Evolutionary conservation across 257 asterid species (phyloP).

Genomic region (Hygrophila difformis): DNA sequence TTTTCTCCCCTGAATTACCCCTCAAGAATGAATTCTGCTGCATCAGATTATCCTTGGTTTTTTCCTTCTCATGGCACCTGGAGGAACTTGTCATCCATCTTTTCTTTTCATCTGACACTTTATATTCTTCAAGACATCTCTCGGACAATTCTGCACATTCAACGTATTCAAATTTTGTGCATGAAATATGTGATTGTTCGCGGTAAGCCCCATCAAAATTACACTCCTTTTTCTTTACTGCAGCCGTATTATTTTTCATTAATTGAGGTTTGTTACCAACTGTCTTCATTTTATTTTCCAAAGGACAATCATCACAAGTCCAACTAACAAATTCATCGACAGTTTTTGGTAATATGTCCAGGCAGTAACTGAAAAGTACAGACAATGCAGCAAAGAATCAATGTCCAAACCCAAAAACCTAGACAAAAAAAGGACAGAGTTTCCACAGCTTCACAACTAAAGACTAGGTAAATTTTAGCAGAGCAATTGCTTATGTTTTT

Average conservation of each 20-base stretch:
- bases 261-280: not conserved
- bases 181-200: not conserved
- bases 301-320: conserved; percentile 58
- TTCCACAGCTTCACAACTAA: not conserved
- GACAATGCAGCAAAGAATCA: no score
- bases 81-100: no score
- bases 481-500: no score
- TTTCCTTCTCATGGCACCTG: no score
- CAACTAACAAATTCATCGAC: conserved; percentile 51
- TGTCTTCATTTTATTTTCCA: conserved; percentile 3
- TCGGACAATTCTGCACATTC: not conserved
- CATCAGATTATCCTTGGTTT: no score
- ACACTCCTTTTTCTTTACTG: no score
- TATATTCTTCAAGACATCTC: not conserved
- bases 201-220: not conserved
- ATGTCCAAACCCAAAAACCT: no score
- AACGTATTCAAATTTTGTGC: not conserved
- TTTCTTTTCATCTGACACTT: no score
- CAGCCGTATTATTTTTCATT: not conserved
- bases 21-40: no score
- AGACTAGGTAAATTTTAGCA: not conserved
- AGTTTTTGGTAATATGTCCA: conserved; percentile 36
- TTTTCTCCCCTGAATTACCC: no score
- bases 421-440: not conserved
- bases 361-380: conserved; percentile 48